Evolutionary conservation across 768 basidiomycete species (phyloP), one percentile per base, ranked within the genome.

Genomic region (Auricularia sp.): DNA sequence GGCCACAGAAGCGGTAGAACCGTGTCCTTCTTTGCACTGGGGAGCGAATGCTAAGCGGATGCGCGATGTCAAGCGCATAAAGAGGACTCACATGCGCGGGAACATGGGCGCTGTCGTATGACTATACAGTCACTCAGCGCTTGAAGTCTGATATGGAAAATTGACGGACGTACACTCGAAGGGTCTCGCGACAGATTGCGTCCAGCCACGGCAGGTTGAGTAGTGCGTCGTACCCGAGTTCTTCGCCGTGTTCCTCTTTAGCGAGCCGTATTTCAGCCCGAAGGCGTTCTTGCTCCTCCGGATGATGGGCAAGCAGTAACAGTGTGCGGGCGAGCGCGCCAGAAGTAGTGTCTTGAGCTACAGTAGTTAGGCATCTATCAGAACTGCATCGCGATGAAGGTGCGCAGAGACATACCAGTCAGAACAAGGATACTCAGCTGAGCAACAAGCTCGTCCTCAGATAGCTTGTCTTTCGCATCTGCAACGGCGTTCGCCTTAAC

Each of bases 141-240:
- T 29, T 42, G 8, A 42, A 14, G 39, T 42, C 8, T 42, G 39
- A 14, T 42, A 3, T 14, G 3, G 7, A 42, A 42, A 42, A 7
- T 42, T 42, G 39, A 42, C 39, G 39, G 53, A 54, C 53, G 53
- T 18, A 54, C n/a, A 54, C 53, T 35, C 64, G 36, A 8, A 65
- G 61, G 6, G 64, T 65, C 36, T 65, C 64, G 63, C 64, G 64
- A 36, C 47, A 62, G 11, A 65, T 42, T 10, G 64, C 64, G 43
- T 65, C 64, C 14, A 65, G 64, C 43, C 18, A 62, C 14, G 58
- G 60, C 29, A 64, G 34, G 56, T 11, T 33, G 34, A 58, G 33
- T 5, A 64, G 39, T 7, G 42, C 54, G 23, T 64, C 54, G 56
- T 64, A 64, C 4, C 29, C 51, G 3, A 64, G 39, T 16, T 59